Base-by-base conservation (phyloP, 2,329 filamentous ascomycete species). In the Eurotiales sp. region DNA sequence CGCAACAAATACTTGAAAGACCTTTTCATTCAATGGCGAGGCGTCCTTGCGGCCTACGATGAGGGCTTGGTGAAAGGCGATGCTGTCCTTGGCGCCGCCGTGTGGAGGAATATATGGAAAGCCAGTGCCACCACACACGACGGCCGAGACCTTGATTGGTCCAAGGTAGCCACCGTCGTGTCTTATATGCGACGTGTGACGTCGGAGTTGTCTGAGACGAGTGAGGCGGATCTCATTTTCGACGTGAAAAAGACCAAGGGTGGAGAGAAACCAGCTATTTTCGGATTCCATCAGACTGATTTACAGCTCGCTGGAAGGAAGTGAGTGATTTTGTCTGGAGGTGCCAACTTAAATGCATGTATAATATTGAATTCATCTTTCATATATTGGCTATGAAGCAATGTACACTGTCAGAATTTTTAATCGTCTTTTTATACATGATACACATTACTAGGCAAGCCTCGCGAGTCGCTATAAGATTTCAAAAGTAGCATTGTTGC, bases 31-130 rank as follows among this genome's bases (percentile, higher is more conserved):
- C 90, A 96, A 72, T 99, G 92, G 89, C 85, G 93, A 51, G 93
- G 91, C 25, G 76, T 91, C 50, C 77, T 95, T 19, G 79, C 90
- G 7, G 88, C 90, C 1, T 75, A 77, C 61, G 72, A 73, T 37
- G 74, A 77, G 51, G 73, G 72, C 0, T 56, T 76, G 42, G 64
- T 70, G 17, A 73, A 73, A 51, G 72, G 75, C 2, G 73, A 78
- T 62, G 71, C 72, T 8, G 68, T 75, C 47, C 64, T 77, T 41
- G 70, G 67, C 4, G 72, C 87, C 37, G 93, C 93, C 8, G 77
- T 99, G 43, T 99, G 93, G 93, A 81, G 93, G 63, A 97, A 97
- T 70, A 66, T 99, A 51, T 95, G 90, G 77, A 90, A 92, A 73
- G 89, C 82, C 19, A 75, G 74, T 41, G 76, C 82, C 53, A 65